These are phyloP conservation scores for Wickerhamiella bombiphila DNA, from an alignment of 805 yeast species.

Conservation along the genomic window DNA sequence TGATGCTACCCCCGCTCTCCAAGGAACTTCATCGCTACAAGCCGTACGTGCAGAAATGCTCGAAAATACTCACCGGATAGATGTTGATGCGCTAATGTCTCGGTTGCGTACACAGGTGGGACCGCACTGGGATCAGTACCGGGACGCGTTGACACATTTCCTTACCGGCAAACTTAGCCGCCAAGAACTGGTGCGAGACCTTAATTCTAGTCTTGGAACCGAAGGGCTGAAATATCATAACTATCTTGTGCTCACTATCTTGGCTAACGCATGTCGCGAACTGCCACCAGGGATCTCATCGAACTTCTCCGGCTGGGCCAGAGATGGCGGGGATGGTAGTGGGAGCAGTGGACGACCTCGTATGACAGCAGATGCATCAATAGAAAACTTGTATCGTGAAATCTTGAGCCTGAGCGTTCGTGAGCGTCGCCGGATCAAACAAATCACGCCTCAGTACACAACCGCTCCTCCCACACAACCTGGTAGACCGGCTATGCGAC, in stretches of 20 bases:
- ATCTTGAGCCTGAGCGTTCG: constrained; percentile 72
- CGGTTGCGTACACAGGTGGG: constrained; percentile 66
- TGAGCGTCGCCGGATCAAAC: constrained; percentile 74
- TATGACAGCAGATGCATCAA: constrained; percentile 31
- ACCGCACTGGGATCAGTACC: constrained; percentile 68
- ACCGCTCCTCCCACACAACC: not conserved
- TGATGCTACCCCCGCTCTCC: no score
- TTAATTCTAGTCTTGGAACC: constrained; percentile 40
- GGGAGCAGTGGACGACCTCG: constrained; percentile 32
- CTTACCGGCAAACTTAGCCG: constrained; percentile 52
- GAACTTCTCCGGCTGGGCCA: constrained; percentile 26
- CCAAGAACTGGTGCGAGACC: constrained; percentile 47
- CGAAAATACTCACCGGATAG: constrained; percentile 13
- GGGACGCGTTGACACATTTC: constrained; percentile 61
- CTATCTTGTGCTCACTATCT: constrained; percentile 61
- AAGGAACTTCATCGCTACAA: no score
- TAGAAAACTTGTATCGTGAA: constrained; percentile 72
- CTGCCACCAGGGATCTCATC: constrained; percentile 43
- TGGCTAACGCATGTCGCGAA: constrained; percentile 72
- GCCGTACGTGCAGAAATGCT: not conserved
- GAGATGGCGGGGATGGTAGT: constrained; percentile 2
- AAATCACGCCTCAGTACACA: constrained; percentile 50
- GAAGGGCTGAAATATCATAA: constrained; percentile 53
- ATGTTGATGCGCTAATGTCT: constrained; percentile 50
- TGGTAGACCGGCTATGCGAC: constrained; percentile 26